phyloP scores from a whole-genome alignment of 805 yeast species.

The Clavispora fructus region DNA sequence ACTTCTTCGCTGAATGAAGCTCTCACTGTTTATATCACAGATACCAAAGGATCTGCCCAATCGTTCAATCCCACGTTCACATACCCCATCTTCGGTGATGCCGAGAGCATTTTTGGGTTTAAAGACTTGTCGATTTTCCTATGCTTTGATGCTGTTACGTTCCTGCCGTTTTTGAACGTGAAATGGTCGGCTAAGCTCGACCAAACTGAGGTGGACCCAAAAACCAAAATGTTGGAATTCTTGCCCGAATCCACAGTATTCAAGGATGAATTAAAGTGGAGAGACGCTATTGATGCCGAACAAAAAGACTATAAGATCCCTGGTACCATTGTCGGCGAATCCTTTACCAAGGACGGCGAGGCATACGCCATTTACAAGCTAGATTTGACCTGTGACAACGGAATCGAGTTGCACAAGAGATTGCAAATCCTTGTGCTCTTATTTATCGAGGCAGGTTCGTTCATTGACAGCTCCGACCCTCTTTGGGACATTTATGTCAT shows the following conservation, averaged over 20 bases:
- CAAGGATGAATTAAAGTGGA: conserved; percentile 68
- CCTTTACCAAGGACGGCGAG: conserved; percentile 31
- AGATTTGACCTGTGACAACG: conserved; percentile 34
- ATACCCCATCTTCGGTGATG: conserved; percentile 89
- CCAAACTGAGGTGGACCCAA: conserved; percentile 57
- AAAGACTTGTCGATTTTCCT: conserved; percentile 60
- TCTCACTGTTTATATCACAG: conserved; percentile 51
- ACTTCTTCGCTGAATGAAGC: conserved; percentile 68
- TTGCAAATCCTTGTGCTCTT: conserved; percentile 76
- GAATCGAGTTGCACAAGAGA: conserved; percentile 55
- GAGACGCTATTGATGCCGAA: conserved; percentile 47
- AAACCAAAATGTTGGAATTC: conserved; percentile 46
- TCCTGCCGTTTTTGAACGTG: conserved; percentile 66
- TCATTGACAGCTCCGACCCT: conserved; percentile 69
- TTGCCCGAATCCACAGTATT: conserved; percentile 59
- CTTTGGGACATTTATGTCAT: conserved; percentile 76
- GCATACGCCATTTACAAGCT: conserved; percentile 50
- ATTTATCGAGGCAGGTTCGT: conserved; percentile 91
- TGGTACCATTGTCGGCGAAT: conserved; percentile 26
- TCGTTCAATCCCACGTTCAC: conserved; percentile 74
- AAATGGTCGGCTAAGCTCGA: conserved; percentile 49
- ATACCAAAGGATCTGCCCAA: conserved; percentile 50
- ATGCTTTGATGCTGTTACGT: conserved; percentile 67
- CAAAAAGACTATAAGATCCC: conserved; percentile 38
- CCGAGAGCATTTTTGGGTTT: conserved; percentile 85